Evolutionary conservation across 768 basidiomycete species (phyloP).

Genomic region (Boletus rufocinnamomeus): DNA sequence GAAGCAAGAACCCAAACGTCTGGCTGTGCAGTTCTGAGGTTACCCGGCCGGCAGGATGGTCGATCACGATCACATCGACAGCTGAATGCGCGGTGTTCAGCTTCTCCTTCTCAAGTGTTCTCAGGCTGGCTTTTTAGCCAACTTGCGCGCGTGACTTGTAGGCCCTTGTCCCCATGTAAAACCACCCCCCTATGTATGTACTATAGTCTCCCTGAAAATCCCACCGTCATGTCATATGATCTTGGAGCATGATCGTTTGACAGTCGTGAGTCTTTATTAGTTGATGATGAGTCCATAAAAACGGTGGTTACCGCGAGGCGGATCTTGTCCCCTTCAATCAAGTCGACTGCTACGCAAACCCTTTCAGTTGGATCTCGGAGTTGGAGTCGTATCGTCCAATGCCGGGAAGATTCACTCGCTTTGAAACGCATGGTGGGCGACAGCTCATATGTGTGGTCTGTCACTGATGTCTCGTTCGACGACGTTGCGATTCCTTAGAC

Average conservation of each 20-base stretch:
- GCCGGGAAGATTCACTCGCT: slow-evolving; percentile 48
- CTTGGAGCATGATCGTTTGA: background rate
- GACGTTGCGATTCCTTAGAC: slow-evolving; percentile 44
- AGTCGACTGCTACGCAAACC: background rate
- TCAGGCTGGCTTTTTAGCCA: background rate
- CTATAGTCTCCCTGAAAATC: background rate
- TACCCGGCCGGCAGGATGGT: background rate
- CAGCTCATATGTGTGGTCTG: background rate
- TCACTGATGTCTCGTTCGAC: background rate
- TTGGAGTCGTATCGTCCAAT: background rate
- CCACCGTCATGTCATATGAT: slow-evolving; percentile 3
- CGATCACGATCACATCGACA: slow-evolving; percentile 4
- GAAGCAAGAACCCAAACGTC: slow-evolving; percentile 1
- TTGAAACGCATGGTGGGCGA: slow-evolving; percentile 54
- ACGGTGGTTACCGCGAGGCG: background rate
- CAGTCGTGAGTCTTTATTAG: no score
- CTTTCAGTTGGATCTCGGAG: background rate
- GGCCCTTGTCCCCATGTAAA: background rate
- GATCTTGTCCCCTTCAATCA: slow-evolving; percentile 4
- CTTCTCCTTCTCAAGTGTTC: background rate
- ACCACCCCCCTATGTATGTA: background rate
- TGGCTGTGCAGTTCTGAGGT: background rate
- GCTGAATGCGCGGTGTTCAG: background rate
- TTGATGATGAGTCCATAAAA: no score
- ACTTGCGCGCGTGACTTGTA: background rate